These are phyloP conservation scores for Allodekkera sacchari DNA, from an alignment of 805 yeast genomes.

Conservation along the genomic window DNA sequence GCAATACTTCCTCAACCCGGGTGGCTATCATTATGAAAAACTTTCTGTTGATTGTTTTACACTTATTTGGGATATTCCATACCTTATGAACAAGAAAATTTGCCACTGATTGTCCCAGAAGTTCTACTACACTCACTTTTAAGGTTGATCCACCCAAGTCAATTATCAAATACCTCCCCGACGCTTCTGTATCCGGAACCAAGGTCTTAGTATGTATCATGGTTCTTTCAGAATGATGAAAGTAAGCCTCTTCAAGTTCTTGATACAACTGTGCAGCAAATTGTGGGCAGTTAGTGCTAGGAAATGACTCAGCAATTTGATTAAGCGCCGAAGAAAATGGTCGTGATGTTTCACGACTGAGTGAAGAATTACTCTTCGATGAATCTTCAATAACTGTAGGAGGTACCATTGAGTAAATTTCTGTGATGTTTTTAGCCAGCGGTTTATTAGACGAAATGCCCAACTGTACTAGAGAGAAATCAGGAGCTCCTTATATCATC, in stretches of 20 bases:
- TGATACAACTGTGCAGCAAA: background rate
- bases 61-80: conserved; percentile 20
- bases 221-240: background rate
- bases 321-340: too few relatives aligned
- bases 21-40: conserved; percentile 38
- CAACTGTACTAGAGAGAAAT: too few relatives aligned
- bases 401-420: too few relatives aligned
- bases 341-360: too few relatives aligned
- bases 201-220: background rate
- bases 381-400: too few relatives aligned
- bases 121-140: conserved; percentile 24
- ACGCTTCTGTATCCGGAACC: conserved; percentile 1
- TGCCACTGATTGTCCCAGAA: conserved; percentile 10
- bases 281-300: background rate
- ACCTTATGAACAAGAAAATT: conserved; percentile 3
- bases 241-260: background rate
- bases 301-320: background rate
- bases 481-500: too few relatives aligned
- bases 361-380: too few relatives aligned
- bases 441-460: too few relatives aligned
- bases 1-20: conserved; percentile 25
- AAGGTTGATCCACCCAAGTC: conserved; percentile 53
- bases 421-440: too few relatives aligned
- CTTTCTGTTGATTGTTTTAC: conserved; percentile 29
- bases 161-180: conserved; percentile 29